phyloP scores from a whole-genome alignment of 345 rosid species.

The Passiflora organensis region DNA sequence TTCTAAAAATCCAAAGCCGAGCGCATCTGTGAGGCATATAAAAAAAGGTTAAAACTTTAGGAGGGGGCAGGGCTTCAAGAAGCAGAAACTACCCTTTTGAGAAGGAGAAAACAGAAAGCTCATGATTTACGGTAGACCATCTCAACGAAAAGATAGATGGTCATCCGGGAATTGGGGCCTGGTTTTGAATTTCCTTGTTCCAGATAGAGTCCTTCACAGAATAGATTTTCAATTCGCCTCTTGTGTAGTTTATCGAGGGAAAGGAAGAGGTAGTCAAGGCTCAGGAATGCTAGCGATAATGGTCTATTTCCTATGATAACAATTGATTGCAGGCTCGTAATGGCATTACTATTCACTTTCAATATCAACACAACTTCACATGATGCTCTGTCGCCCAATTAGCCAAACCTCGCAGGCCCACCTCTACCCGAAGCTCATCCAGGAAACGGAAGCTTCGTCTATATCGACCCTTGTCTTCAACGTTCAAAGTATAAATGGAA shows the following conservation, averaged over 20 bases:
- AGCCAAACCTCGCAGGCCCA: not conserved
- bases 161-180: conserved; percentile 22
- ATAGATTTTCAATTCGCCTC: conserved; percentile 8
- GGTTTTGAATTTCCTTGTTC: conserved; percentile 12
- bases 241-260: not conserved
- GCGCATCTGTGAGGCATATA: not conserved
- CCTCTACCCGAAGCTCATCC: not conserved
- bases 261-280: not conserved
- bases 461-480: conserved; percentile 4
- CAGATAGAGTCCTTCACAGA: conserved; percentile 10
- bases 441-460: not conserved
- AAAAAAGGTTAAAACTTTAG: not conserved
- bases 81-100: not conserved
- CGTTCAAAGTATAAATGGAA: conserved; percentile 13
- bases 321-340: not conserved
- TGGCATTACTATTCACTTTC: not conserved
- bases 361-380: not conserved
- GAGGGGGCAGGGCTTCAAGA: not conserved
- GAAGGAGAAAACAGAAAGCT: not conserved
- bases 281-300: not conserved
- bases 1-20: conserved; percentile 2
- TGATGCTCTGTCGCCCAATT: not conserved
- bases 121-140: conserved; percentile 1
- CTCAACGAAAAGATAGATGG: conserved; percentile 5
- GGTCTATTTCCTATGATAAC: not conserved